Conservation (phyloP, 2,329 filamentous ascomycete species). For the Immersiporthe knoxdaviesiana region DNA sequence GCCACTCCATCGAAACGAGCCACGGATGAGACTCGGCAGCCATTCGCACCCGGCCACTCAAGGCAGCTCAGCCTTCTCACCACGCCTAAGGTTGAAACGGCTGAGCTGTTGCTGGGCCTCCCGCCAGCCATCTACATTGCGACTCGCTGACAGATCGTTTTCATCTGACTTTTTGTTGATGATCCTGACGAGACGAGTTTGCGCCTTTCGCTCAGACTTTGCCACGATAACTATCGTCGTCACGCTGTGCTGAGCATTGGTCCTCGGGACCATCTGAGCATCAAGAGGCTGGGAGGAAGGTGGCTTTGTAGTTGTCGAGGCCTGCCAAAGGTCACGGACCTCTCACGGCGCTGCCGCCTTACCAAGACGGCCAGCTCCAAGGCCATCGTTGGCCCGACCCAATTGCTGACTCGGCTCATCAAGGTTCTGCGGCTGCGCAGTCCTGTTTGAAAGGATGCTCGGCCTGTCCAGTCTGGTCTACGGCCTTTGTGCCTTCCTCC, state of each 20-base stretch:
- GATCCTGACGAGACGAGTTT: background rate
- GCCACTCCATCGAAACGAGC: slow-evolving; percentile 1
- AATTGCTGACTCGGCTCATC: background rate
- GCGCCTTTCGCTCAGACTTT: background rate
- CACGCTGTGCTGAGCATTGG: background rate
- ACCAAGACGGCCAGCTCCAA: too few species aligned
- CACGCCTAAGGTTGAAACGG: slow-evolving; percentile 3
- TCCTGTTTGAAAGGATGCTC: background rate
- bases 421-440: background rate
- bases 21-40: background rate
- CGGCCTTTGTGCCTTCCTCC: background rate
- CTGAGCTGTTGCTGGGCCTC: background rate
- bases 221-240: background rate
- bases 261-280: background rate
- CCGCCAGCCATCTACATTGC: background rate
- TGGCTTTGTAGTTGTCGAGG: background rate
- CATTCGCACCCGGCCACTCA: background rate
- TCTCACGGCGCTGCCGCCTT: background rate
- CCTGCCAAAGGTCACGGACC: background rate
- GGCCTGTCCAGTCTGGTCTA: background rate
- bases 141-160: background rate
- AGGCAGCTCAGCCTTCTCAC: slow-evolving; percentile 8
- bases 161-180: background rate
- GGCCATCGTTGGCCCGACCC: too few species aligned
- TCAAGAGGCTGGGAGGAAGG: background rate